phyloP scores from a whole-genome alignment of 257 asterid genomes.

The Forsythia viridissima region DNA sequence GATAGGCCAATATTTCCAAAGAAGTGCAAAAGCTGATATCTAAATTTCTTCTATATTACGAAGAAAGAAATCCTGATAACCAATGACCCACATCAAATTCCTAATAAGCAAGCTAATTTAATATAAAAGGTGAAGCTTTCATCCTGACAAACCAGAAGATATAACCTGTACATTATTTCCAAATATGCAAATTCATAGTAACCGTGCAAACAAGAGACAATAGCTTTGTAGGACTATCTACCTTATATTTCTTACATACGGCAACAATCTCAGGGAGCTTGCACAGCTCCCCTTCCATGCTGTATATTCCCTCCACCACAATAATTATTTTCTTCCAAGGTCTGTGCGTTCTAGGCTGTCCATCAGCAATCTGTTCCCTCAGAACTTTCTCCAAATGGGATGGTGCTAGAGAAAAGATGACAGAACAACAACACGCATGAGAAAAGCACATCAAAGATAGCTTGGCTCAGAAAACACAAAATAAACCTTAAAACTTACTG shows the following conservation, averaged over 20 bases:
- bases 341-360: conserved; percentile 96
- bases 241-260: conserved; percentile 98
- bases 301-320: conserved; percentile 98
- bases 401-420: conserved; percentile 62
- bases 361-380: conserved; percentile 90
- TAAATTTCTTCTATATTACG: background rate
- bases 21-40: conserved; percentile 10
- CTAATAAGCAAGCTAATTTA: conserved; percentile 8
- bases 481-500: conserved; percentile 49
- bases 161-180: background rate
- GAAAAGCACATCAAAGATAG: background rate
- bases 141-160: background rate
- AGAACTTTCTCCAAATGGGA: conserved; percentile 90
- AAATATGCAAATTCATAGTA: background rate
- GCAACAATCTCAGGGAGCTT: conserved; percentile 93
- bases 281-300: conserved; percentile 99
- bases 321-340: conserved; percentile 98
- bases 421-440: conserved; percentile 12
- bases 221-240: conserved; percentile 25
- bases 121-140: conserved; percentile 3
- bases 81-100: conserved; percentile 14
- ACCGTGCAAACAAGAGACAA: conserved; percentile 20
- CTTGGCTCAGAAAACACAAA: conserved; percentile 10
- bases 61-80: background rate
- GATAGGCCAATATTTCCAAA: conserved; percentile 8